A percentile compares a stretch with the other conserved stretches of the same genome.
These are phyloP conservation scores for Diospyros lotus DNA, from an alignment of 148 eudicot species.

Conservation along the genomic window DNA sequence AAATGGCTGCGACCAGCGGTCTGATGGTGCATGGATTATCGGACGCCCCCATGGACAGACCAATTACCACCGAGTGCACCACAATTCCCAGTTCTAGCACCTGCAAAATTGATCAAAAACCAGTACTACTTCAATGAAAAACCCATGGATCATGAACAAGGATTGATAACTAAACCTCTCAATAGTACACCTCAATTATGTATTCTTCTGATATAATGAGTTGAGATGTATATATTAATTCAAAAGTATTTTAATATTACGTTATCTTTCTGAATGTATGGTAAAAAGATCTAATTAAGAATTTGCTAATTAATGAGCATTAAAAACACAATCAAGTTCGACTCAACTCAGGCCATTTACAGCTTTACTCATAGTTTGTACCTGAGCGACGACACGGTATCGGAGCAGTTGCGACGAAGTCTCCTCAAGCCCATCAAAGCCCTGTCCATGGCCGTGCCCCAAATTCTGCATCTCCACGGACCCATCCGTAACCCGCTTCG, in stretches of 20 bases:
- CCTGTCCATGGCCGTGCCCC: constrained; percentile 22
- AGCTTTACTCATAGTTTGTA: background rate
- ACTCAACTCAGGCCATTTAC: no score
- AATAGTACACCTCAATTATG: no score
- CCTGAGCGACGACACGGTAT: constrained; percentile 59
- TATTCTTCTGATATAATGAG: no score
- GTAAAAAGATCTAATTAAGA: no score
- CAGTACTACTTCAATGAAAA: no score
- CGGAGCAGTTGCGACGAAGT: constrained; percentile 23
- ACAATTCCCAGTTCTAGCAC: constrained; percentile 47
- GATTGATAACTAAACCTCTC: no score
- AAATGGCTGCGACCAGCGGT: constrained; percentile 38
- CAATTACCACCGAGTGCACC: constrained; percentile 54
- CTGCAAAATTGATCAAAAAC: constrained; percentile 15
- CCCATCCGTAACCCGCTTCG: background rate
- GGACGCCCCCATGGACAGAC: constrained; percentile 44
- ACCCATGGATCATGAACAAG: no score
- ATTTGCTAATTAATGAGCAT: no score
- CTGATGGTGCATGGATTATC: constrained; percentile 38
- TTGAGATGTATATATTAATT: no score
- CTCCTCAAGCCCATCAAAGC: background rate
- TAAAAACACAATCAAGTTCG: no score
- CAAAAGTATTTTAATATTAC: no score
- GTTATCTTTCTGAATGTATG: no score
- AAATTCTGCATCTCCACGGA: constrained; percentile 11